Evolutionary conservation across 805 yeast genomes (phyloP), one percentile per base, ranked within the genome.

Genomic region (Isabelozyma pseudorhagii): DNA sequence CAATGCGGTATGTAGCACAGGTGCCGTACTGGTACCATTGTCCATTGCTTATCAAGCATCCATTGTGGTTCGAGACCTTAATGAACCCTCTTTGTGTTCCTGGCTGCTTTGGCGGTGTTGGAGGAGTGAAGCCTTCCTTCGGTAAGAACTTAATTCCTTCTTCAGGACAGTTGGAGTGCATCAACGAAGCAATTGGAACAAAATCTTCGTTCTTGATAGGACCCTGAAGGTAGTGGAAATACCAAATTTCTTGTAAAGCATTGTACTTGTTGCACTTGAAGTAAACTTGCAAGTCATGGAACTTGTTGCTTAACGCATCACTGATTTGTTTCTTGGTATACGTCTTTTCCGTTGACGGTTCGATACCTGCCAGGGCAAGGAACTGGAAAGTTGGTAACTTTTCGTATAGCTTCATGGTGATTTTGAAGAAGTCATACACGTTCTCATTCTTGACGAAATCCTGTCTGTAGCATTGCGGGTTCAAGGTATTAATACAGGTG

Each of bases 21-120:
- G 94, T 82, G 1, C 97, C 97, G 14, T 77, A 74, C 4, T 78
- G 63, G 68, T 85, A 89, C 94, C 96, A 92, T 55, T 82, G 79
- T 4, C 99, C 99, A 60, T 82, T 87, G 52, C 87, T 81, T 60
- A 92, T 93, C 50, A 93, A 70, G 67, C 97, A 89, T 8, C 96
- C 97, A 4, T 66, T 54, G 50, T 84, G 79, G 40, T 70, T 79
- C 15, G 75, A 62, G 11, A 82, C 67, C 47, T 71, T 76, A 43
- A 88, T 60, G 57, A 66, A 74, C 9, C 74, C 72, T 8, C 53
- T 50, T 15, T 53, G 49, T 3, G 53, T 47, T 14, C 53, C 52
- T 2, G 55, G 54, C 10, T 56, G 52, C 7, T 64, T 48, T 0
- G 73, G 67, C 11, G 70, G 67, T 2, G 59, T 42, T 9, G 57